Evolutionary conservation across 176 grass and related monocot species (phyloP).

Genomic region (barley (Hordeum vulgare)): MorexV3_pseudomolecules_assembly NC_058520.1:36440482-36440981

Average conservation of each 20-base stretch:
- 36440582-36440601: conserved; percentile 4
- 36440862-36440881: background rate
- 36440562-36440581: conserved; percentile 35
- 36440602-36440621: background rate
- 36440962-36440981: background rate
- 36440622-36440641: background rate
- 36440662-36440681: background rate
- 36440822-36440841: background rate
- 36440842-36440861: background rate
- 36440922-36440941: background rate
- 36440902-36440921: background rate
- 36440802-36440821: background rate
- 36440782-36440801: background rate
- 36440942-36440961: background rate
- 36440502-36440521: conserved; percentile 57
- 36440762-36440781: background rate
- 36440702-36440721: conserved; percentile 1
- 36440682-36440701: background rate
- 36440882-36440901: background rate
- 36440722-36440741: background rate
- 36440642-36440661: conserved; percentile 14
- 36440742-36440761: background rate
- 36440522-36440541: conserved; percentile 68
- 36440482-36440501: conserved; percentile 5
- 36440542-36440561: conserved; percentile 46